Conservation (phyloP, 495 filamentous ascomycete genomes). For the Hypoxylon rickii region DNA sequence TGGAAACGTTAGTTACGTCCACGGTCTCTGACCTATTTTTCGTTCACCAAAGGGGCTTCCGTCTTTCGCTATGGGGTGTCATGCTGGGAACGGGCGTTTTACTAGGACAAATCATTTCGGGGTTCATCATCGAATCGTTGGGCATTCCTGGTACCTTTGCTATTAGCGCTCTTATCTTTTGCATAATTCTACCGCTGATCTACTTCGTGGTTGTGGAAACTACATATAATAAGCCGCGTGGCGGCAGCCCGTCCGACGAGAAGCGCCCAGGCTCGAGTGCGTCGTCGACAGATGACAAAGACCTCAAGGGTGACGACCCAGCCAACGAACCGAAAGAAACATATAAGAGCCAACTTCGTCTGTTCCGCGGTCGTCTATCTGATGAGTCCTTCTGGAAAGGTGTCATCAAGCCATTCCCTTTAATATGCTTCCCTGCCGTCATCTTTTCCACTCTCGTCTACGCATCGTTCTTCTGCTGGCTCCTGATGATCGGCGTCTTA, state of each 20-base stretch:
- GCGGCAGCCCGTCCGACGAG: background rate
- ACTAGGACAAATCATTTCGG: slow-evolving; percentile 46
- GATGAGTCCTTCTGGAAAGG: slow-evolving; percentile 32
- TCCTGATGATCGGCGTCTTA: slow-evolving; percentile 65
- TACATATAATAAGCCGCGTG: slow-evolving; percentile 34
- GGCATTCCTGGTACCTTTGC: slow-evolving; percentile 40
- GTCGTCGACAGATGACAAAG: slow-evolving; percentile 17
- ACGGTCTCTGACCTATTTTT: slow-evolving; percentile 64
- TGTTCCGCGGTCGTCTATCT: slow-evolving; percentile 33
- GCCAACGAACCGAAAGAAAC: slow-evolving; percentile 28
- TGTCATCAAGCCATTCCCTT: slow-evolving; percentile 44
- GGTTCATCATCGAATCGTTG: slow-evolving; percentile 42
- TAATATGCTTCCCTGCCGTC: slow-evolving; percentile 49
- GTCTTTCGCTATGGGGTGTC: slow-evolving; percentile 29
- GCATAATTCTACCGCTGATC: slow-evolving; percentile 36
- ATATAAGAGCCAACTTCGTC: slow-evolving; percentile 35
- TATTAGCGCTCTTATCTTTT: slow-evolving; percentile 39
- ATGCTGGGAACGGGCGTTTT: slow-evolving; percentile 37
- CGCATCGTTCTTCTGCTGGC: slow-evolving; percentile 55
- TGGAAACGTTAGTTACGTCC: slow-evolving; percentile 62
- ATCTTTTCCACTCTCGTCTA: slow-evolving; percentile 49
- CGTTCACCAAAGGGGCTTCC: slow-evolving; percentile 47
- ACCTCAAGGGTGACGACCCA: slow-evolving; percentile 16
- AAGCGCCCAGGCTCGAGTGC: slow-evolving; percentile 14
- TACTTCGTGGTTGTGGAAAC: slow-evolving; percentile 44